Evolutionary conservation across 1,284 basidiomycete genomes (phyloP), one percentile per base, ranked within the genome.

Genomic region (Pseudozyma sp.): DNA sequence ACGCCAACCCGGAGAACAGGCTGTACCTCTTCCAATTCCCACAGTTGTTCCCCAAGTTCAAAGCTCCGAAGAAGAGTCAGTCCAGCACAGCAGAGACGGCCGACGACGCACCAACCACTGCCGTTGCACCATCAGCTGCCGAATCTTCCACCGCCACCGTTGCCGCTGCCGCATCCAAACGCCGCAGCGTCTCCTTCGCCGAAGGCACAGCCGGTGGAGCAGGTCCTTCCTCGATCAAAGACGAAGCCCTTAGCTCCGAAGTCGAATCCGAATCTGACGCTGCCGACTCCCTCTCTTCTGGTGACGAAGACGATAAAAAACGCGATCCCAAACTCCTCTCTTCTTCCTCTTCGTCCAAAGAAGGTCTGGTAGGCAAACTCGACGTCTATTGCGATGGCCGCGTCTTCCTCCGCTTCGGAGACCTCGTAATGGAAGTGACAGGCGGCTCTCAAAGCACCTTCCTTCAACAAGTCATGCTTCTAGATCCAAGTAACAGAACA

Each of bases 1-100:
- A 68, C 13, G 52, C 43, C 19, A 64, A 54, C n/a, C 73, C 73
- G 6, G 66, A 87, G 90, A 90, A 82, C 81, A 88, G 90, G 31
- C 87, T 97, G 1, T 96, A 93, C 83, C 91, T 95, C 74, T 96
- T 97, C 87, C 95, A 96, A 85, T 96, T 97, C 83, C 95, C 95
- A 0, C 86, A 88, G n/a, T 91, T 93, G 0, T 95, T 97, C 86
- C 94, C 95, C 0, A 88, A 87, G 14, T 96, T 95, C 56, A 64
- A 64, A 25, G 44, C 54, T 9, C 45, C 53, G n/a, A 72, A 64
- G 42, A 35, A 51, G 19, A 13, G 45, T 13, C 36, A 43, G 16
- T 12, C 40, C 16, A 51, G 51, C 25, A 16, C 34, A 12, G 25
- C 35, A 5, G 39, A 12, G 8, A 8, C 39, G 12, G 19, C 12